Evolutionary conservation across 345 rosid species (phyloP), one percentile per base, ranked within the genome.

Genomic region (Syzygium jambos): DNA sequence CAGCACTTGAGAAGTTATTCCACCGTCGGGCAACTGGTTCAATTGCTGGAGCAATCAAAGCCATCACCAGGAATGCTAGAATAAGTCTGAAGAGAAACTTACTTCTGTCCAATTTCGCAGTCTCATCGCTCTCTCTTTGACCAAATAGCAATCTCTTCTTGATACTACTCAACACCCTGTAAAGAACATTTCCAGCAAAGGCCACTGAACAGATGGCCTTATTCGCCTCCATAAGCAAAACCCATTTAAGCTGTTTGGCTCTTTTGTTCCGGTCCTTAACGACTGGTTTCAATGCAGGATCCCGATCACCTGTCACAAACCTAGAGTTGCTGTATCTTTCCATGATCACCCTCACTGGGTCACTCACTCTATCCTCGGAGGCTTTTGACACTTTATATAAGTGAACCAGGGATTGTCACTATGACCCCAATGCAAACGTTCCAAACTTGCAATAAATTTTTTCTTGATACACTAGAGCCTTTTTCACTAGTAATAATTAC

Each of bases 21-120:
- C 87, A 85, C 57, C 85, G 30, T 11, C 22, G 80, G 41, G 86
- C 89, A 34, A 52, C 87, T 5, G 78, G 78, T 52, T 89, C 90
- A 46, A 85, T 61, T 17, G 68, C 87, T 49, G 87, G 84, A 59
- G 65, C 34, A 11, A 38, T 30, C 86, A 86, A 55, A n/a, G 85
- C 85, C 52, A 82, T 78, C 41, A 82, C 87, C 7, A 87, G 86
- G 51, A 85, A 85, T 27, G 61, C 54, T 15, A 29, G 52, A 16
- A 85, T 59, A 56, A 89, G 30, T 41, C 85, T 52, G 84, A 78
- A 25, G 55, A 85, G 52, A 46, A 85, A 49, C 25, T 11, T 80
- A 23, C 87, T 68, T 27, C 52, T 80, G 25, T 55, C 52, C 6
- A 46, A 49, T 51, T 84, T 84, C 19, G 51, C 68, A 34, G 27